Conservation (phyloP, 2,329 filamentous ascomycete species). For the Arthroderma uncinatum region DNA sequence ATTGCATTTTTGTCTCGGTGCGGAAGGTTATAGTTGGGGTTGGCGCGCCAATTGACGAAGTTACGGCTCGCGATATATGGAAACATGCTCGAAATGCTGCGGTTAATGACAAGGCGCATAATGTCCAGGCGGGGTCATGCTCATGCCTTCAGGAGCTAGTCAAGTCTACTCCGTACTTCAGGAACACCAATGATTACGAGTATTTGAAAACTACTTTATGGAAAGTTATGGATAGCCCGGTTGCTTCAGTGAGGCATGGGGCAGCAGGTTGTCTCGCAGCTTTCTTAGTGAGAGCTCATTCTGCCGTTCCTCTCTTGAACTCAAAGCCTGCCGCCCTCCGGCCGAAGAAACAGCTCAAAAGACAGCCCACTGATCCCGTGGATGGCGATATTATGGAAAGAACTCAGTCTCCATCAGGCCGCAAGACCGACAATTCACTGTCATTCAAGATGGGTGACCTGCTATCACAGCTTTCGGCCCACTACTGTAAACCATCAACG, state of each 20-base stretch:
- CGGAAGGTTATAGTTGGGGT: slow-evolving; percentile 68
- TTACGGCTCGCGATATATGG: slow-evolving; percentile 78
- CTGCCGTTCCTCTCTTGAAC: slow-evolving; percentile 45
- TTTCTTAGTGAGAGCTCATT: slow-evolving; percentile 70
- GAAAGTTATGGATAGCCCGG: slow-evolving; percentile 74
- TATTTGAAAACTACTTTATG: slow-evolving; percentile 70
- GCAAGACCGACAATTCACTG: slow-evolving; percentile 57
- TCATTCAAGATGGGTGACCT: slow-evolving; percentile 67
- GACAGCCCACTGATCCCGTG: slow-evolving; percentile 43
- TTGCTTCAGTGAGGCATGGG: slow-evolving; percentile 65
- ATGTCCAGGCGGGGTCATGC: slow-evolving; percentile 70
- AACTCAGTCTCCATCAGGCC: slow-evolving; percentile 43
- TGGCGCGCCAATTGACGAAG: slow-evolving; percentile 67
- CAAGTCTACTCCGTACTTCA: slow-evolving; percentile 66
- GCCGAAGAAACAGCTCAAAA: slow-evolving; percentile 62
- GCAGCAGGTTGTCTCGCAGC: slow-evolving; percentile 77
- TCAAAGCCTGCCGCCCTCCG: slow-evolving; percentile 53
- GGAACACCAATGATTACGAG: slow-evolving; percentile 82
- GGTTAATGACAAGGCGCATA: slow-evolving; percentile 65
- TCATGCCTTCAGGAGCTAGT: slow-evolving; percentile 65
- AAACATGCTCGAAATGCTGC: slow-evolving; percentile 74
- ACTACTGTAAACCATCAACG: slow-evolving; percentile 68
- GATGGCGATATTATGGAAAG: slow-evolving; percentile 57
- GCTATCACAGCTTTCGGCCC: slow-evolving; percentile 63
- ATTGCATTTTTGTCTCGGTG: slow-evolving; percentile 63